Evolutionary conservation across 495 filamentous ascomycete genomes (phyloP), one percentile per base, ranked within the genome.

Genomic region (Amphirosellinia nigrospora): DNA sequence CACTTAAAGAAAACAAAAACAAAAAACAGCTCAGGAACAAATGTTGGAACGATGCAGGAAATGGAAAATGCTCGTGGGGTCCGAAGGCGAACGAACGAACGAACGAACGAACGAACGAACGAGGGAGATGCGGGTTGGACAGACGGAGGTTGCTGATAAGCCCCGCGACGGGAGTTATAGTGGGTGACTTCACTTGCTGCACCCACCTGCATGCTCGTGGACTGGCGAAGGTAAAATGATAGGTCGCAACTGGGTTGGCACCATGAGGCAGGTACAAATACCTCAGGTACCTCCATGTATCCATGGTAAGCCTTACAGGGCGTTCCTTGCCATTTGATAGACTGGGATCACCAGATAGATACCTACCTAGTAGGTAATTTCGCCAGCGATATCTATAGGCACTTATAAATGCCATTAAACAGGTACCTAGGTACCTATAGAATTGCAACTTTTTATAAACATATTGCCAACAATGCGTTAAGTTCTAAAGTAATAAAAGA

Each of bases 1-100:
- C n/a, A n/a, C n/a, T n/a, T n/a, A n/a, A n/a, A n/a, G n/a, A n/a
- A n/a, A n/a, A n/a, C 50, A 16, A 63, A 23, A 63, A 45, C 60
- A 63, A 63, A 43, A 38, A 28, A 62, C 32, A 7, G 26, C 3
- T 23, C 38, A 45, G 39, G 38, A 63, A 36, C 26, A 46, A 19
- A 19, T 45, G 26, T 28, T 30, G 23, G 60, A 46, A 41, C 46
- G 36, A 46, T 32, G 39, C 38, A 43, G 26, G 36, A 46, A 32
- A 46, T 19, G 55, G 23, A 21, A 58, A 28, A 36, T 36, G 55
- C 32, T 58, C 55, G 55, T 36, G 55, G 55, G 55, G 30, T 58
- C 55, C 19, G 30, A 32, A 36, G 55, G 30, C 36, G 55, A 34
- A 58, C 19, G 32, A 36, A 30, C n/a, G 52, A n/a, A n/a, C n/a